A percentile compares a stretch with the other conserved stretches of the same genome.
These are phyloP conservation scores for Plenodomus tracheiphilus DNA, from an alignment of 2,329 filamentous ascomycete species.

Conservation along the genomic window DNA sequence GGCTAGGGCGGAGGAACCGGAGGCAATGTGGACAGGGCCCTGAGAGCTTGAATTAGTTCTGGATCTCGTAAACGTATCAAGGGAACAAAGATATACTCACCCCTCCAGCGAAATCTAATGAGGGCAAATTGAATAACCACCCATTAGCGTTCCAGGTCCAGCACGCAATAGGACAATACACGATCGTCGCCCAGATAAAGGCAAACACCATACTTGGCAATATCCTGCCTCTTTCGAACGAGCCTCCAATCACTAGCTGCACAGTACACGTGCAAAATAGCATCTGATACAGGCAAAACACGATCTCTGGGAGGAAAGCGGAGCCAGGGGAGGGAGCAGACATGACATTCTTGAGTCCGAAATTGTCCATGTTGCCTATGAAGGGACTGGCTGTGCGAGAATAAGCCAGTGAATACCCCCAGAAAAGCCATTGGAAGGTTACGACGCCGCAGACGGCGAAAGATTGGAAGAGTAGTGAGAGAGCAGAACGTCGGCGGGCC, in stretches of 20 bases:
- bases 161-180: constrained; percentile 66
- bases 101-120: constrained; percentile 64
- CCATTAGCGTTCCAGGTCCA: constrained; percentile 69
- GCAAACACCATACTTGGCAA: constrained; percentile 66
- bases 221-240: constrained; percentile 67
- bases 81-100: no score
- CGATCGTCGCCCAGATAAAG: constrained; percentile 66
- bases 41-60: no score
- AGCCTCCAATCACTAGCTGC: constrained; percentile 67
- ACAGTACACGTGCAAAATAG: constrained; percentile 66
- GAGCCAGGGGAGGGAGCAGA: constrained; percentile 64
- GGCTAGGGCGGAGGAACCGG: constrained; percentile 64
- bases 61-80: no score
- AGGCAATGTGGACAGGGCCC: constrained; percentile 67
- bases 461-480: constrained; percentile 65
- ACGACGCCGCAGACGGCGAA: constrained; percentile 61
- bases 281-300: constrained; percentile 68
- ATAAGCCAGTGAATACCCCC: constrained; percentile 66
- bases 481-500: constrained; percentile 63
- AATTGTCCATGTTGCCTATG: constrained; percentile 65
- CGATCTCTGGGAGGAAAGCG: constrained; percentile 63
- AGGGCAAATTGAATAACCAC: constrained; percentile 65
- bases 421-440: constrained; percentile 67
- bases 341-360: constrained; percentile 63
- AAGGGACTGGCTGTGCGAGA: constrained; percentile 63